These are phyloP conservation scores for Trichoderma breve DNA, from an alignment of 2,329 filamentous ascomycete genomes.

Conservation along the genomic window DNA sequence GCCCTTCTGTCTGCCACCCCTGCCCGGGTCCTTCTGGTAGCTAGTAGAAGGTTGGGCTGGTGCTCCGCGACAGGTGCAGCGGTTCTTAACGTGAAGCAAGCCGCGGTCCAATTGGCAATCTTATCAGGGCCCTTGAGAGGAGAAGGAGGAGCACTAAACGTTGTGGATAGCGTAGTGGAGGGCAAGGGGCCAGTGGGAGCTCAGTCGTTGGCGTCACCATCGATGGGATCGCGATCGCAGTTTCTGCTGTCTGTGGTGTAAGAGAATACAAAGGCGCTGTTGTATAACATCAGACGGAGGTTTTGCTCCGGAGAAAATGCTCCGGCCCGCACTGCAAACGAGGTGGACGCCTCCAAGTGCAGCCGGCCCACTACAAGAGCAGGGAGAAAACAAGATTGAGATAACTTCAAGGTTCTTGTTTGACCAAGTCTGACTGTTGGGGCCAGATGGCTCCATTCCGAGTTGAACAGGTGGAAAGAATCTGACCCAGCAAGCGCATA, in stretches of 20 bases:
- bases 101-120: background rate
- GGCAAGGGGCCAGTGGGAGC: background rate
- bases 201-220: conserved; percentile 4
- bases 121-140: background rate
- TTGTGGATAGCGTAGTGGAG: background rate
- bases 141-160: background rate
- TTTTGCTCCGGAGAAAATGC: background rate
- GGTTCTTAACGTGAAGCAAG: background rate
- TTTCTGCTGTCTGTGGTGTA: background rate
- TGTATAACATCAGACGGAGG: conserved; percentile 2
- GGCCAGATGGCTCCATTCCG: conserved; percentile 6
- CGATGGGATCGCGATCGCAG: background rate
- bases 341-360: background rate
- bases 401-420: background rate
- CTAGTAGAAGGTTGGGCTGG: background rate
- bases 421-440: background rate
- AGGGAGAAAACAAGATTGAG: background rate
- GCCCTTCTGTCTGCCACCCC: background rate
- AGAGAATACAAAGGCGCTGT: background rate
- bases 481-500: background rate
- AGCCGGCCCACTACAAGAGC: background rate
- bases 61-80: background rate
- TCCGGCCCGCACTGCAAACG: background rate
- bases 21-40: background rate
- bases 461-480: conserved; percentile 1